Evolutionary conservation across 2,329 filamentous ascomycete species (phyloP), one percentile per base, ranked within the genome.

Genomic region (Diaporthe ampelina): DNA sequence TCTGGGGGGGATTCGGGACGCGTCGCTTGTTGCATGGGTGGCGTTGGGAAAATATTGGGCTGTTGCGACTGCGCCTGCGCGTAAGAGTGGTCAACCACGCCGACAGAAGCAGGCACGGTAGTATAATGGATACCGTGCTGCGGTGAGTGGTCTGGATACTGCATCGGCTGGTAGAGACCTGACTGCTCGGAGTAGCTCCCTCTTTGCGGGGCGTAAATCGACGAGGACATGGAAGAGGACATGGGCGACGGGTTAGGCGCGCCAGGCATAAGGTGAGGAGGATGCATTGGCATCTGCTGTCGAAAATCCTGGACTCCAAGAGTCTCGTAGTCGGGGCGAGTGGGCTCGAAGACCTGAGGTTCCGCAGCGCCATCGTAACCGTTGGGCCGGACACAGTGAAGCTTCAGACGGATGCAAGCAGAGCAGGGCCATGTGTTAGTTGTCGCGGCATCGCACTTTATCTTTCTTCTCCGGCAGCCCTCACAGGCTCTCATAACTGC

Each of bases 361-460:
- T 87, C 85, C 10, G 81, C 79, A 21, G 84, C 88, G 70, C 92
- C 91, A 79, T 95, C 94, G 79, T 94, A 93, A 74, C 95, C 92
- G 73, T 94, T 95, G 5, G 96, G 97, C 59, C 95, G 95, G 35
- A 98, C 93, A 82, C 97, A 98, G 80, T 97, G 94, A 75, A 98
- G 90, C 86, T 98, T 98, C 76, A 98, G 87, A 65, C 96, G 91
- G 76, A 95, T 93, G 82, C 96, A 99, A 48, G 97, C 95, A 54
- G 95, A 97, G 84, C 96, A 98, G 37, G 97, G 97, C 96, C 97
- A 98, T 50, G 95, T 95, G 83, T 98, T 98, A 54, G 95, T 98
- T 19, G 96, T 98, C 26, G 96, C 96, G 70, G 96, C 95, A 86
- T 98, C 97, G 85, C 96, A 99, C 84, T 98, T 98, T 82, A 99